Base-by-base conservation (phyloP, 306 rosid species). In the Vigna unguiculata region DNA sequence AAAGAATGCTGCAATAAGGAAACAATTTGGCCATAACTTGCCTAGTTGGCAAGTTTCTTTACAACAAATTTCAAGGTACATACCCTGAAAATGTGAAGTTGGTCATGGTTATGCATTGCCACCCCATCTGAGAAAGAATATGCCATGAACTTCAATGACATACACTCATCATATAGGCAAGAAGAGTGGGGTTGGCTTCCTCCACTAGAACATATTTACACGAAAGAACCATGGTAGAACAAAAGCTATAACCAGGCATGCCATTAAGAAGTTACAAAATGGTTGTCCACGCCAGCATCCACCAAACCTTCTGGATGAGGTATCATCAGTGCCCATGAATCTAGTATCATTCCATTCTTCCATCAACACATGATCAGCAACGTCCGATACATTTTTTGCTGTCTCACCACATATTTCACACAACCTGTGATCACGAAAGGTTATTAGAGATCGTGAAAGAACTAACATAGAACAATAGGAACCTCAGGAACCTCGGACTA, bases 201-300 rank as follows among this genome's bases (percentile, higher is more conserved):
- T n/a, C 67, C 51, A 24, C 86, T 84, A 91, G 86, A 91, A 93
- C 86, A 93, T 82, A 74, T 86, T 84, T 79, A 87, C 87, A 76
- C 90, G 93, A 54, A 93, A 88, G 84, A 93, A 91, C 97, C 97
- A 93, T 34, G 98, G 98, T 8, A 93, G 96, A 30, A 93, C 96
- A 72, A 93, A 93, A 53, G 97, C 93, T 78, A 93, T 85, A 57
- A 93, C 96, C 81, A 93, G 75, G 82, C 98, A 93, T 0, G 93
- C 92, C 97, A 93, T 91, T 79, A 93, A 86, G 87, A 93, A 91
- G 87, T 93, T 93, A 79, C 98, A 93, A 69, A 93, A 91, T 53
- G 97, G 92, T 67, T 91, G 98, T 73, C 92, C 90, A 6, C 88
- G 86, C 96, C 90, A 91, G 78, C 93, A 90, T 69, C 89, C 78